These are phyloP conservation scores for Trapa incisa DNA, from an alignment of 345 rosid species.

Conservation along the genomic window DNA sequence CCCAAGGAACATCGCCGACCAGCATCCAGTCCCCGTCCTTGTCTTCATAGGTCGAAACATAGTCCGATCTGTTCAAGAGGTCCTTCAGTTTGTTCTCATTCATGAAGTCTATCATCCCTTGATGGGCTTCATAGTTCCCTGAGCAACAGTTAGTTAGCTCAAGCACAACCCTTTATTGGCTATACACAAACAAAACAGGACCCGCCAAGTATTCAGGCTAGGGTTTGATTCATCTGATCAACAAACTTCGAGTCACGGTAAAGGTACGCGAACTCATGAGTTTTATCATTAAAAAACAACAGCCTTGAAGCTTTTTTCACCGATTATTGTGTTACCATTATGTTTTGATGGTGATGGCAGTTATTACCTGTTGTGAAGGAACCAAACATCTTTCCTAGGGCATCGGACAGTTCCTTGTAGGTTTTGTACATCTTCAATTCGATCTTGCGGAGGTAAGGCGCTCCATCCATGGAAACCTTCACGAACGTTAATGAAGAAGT, in stretches of 20 bases:
- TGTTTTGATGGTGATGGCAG: background rate
- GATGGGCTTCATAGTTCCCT: constrained; percentile 8
- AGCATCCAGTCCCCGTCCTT: constrained; percentile 98
- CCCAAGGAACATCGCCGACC: constrained; percentile 96
- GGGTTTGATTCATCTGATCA: background rate
- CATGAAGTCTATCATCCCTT: constrained; percentile 73
- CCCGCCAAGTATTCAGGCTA: background rate
- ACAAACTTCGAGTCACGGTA: background rate
- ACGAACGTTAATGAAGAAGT: constrained; percentile 37
- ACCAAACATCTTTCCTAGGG: constrained; percentile 59
- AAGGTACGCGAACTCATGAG: background rate
- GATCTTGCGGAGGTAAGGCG: constrained; percentile 85
- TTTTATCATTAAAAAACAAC: background rate
- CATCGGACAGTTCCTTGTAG: constrained; percentile 59
- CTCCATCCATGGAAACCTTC: constrained; percentile 91
- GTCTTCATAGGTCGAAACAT: constrained; percentile 87
- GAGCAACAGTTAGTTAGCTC: no score
- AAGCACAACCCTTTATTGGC: no score
- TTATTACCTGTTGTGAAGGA: constrained; percentile 58
- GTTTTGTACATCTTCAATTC: constrained; percentile 62
- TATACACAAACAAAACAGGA: background rate
- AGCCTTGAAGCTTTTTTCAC: no score
- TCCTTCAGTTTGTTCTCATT: constrained; percentile 67
- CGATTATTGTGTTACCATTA: no score
- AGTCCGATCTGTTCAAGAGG: constrained; percentile 52